phyloP scores from a whole-genome alignment of 2,329 filamentous ascomycete species.

The Fusarium foetens region DNA sequence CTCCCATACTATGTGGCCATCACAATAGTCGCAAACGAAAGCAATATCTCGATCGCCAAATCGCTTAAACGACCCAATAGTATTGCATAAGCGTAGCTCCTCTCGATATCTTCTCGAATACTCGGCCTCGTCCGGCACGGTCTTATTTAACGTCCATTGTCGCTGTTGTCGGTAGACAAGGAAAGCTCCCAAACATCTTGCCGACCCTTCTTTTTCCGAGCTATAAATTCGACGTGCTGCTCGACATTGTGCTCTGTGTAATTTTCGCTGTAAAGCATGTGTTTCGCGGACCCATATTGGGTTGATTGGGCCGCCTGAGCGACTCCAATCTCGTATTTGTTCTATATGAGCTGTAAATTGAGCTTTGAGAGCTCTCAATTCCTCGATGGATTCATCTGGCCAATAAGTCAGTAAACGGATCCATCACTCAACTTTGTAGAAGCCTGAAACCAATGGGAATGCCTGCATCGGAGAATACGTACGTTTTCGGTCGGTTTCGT shows the following conservation, averaged over 20 bases:
- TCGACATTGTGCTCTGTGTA: constrained; percentile 68
- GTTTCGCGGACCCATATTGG: constrained; percentile 67
- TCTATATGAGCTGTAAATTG: constrained; percentile 60
- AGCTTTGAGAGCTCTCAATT: constrained; percentile 58
- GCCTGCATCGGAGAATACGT: constrained; percentile 42
- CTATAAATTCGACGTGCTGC: constrained; percentile 66
- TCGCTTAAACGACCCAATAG: constrained; percentile 65
- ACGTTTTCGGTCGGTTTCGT: constrained; percentile 67
- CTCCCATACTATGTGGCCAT: constrained; percentile 68
- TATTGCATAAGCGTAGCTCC: constrained; percentile 62
- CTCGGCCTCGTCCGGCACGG: constrained; percentile 45
- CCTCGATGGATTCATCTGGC: constrained; percentile 63
- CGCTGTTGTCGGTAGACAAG: constrained; percentile 63
- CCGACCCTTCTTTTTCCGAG: constrained; percentile 58
- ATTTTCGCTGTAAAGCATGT: constrained; percentile 57
- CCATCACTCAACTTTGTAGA: background rate
- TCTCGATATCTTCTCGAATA: constrained; percentile 55
- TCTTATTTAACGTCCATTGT: constrained; percentile 44
- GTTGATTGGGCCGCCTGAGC: constrained; percentile 64
- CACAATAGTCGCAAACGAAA: constrained; percentile 71
- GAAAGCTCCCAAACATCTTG: constrained; percentile 66
- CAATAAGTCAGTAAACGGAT: constrained; percentile 7
- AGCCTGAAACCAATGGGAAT: background rate
- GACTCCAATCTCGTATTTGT: constrained; percentile 65
- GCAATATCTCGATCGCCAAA: constrained; percentile 65